Conservation (phyloP, 495 filamentous ascomycete species). For the Penicillium ochrochloron region DNA sequence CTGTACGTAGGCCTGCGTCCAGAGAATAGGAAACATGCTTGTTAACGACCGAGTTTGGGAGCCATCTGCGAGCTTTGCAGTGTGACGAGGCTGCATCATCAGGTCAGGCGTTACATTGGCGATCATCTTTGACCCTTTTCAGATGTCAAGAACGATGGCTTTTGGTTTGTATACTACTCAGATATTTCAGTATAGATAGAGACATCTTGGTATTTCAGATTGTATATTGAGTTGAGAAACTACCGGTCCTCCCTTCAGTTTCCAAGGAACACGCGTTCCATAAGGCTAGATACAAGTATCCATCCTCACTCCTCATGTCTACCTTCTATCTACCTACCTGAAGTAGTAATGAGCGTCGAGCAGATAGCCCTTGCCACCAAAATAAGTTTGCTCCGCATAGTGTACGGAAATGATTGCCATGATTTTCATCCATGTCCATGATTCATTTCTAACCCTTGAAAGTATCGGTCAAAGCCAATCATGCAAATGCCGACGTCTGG, state of each 20-base stretch:
- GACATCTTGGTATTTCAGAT: background rate
- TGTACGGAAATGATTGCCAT: background rate
- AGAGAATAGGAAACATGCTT: background rate
- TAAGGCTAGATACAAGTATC: background rate
- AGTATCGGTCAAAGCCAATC: background rate
- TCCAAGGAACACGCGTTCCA: too few species aligned
- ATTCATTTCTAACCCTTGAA: background rate
- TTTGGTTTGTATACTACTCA: background rate
- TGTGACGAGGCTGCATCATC: conserved; percentile 25
- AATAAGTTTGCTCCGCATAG: background rate
- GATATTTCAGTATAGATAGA: background rate
- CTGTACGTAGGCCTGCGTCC: background rate
- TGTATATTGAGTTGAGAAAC: background rate
- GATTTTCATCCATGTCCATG: background rate
- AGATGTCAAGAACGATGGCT: background rate
- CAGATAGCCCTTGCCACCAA: conserved; percentile 8
- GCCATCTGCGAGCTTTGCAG: conserved; percentile 1
- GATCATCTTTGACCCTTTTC: background rate
- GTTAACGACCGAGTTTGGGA: background rate
- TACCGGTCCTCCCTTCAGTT: too few species aligned
- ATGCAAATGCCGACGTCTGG: conserved; percentile 12
- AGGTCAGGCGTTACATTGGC: conserved; percentile 17
- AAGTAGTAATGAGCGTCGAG: conserved; percentile 5
- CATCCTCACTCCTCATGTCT: background rate
- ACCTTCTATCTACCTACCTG: background rate